Conservation (phyloP, 164 flowering plant species). For the Annona squamosa region DNA sequence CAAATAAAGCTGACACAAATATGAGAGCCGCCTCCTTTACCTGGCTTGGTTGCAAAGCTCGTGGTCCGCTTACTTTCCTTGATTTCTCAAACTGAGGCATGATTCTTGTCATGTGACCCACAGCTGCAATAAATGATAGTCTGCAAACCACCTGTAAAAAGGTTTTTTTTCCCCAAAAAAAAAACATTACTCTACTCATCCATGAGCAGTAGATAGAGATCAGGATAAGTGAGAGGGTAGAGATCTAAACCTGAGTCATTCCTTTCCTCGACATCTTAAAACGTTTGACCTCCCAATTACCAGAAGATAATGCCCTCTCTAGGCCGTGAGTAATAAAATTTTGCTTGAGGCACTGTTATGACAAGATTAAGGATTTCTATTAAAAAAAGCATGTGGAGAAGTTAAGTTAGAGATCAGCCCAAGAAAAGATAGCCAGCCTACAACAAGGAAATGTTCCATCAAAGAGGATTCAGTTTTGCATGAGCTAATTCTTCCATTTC, state of each 20-base stretch:
- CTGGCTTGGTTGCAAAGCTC: constrained; percentile 99
- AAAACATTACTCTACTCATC: background rate
- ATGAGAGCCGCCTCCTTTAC: constrained; percentile 24
- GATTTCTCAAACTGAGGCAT: constrained; percentile 92
- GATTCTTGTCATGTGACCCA: constrained; percentile 82
- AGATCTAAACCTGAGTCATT: constrained; percentile 68
- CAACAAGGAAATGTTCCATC: background rate
- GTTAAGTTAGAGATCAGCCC: background rate
- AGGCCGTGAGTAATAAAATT: constrained; percentile 55
- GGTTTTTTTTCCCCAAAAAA: background rate
- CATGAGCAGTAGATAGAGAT: background rate
- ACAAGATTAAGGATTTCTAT: background rate
- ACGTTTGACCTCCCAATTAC: constrained; percentile 76
- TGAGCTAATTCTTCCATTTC: background rate
- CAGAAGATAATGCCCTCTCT: constrained; percentile 87
- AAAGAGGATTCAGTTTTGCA: background rate
- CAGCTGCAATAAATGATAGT: constrained; percentile 70
- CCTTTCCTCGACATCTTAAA: constrained; percentile 86
- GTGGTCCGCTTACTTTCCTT: constrained; percentile 97
- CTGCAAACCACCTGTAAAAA: constrained; percentile 56
- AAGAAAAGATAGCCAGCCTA: too few relatives aligned
- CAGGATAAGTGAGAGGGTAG: background rate
- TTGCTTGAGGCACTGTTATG: background rate
- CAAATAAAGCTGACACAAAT: background rate
- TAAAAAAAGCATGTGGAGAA: background rate